Conservation (phyloP, 108 stramenopile species). For the Asterionellopsis glacialis region DNA sequence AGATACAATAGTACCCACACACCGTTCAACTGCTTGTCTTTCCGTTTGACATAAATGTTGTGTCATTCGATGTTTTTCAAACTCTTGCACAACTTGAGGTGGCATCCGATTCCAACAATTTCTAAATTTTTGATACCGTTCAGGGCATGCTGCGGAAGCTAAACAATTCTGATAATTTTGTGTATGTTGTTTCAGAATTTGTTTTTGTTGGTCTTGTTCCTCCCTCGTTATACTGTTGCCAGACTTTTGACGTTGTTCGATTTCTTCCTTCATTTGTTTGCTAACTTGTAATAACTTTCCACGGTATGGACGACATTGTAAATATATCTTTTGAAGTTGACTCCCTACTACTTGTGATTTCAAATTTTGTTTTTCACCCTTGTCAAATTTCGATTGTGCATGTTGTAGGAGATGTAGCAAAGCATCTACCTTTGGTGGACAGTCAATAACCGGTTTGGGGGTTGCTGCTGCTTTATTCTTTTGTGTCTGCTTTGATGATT, state of each 20-base stretch:
- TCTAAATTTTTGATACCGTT: neutral
- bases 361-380: neutral
- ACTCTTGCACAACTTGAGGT: constrained; percentile 3
- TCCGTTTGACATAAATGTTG: neutral
- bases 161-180: neutral
- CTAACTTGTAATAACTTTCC: no score
- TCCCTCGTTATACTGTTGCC: neutral
- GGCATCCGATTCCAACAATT: neutral
- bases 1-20: constrained; percentile 1
- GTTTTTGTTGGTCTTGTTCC: neutral
- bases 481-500: no score
- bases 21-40: constrained; percentile 3
- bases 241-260: neutral
- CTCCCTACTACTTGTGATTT: neutral
- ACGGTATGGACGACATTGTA: no score
- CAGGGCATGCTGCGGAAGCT: neutral
- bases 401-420: neutral
- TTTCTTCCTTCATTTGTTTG: neutral
- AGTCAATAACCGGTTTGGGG: neutral
- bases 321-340: neutral
- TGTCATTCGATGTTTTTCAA: neutral
- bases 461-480: no score
- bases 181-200: neutral
- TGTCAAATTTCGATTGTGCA: neutral
- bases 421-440: neutral